A percentile compares a stretch with the other conserved stretches of the same genome.
These are phyloP conservation scores for Syncephalastrum monosporum DNA, from an alignment of 371 early-diverging fungal genomes.

Conservation along the genomic window DNA sequence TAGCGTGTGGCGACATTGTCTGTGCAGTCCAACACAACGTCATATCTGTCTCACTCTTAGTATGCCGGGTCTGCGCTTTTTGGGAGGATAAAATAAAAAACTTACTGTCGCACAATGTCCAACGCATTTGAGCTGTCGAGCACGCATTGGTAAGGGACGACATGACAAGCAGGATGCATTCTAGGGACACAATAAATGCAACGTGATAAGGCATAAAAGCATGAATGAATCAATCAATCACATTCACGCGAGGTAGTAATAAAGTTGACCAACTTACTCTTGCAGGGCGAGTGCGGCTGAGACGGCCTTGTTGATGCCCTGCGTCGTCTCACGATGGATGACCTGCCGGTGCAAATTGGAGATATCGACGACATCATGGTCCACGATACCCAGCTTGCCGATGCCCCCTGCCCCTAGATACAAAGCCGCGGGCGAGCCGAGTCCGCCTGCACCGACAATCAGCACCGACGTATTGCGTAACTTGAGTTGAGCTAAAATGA, in stretches of 20 bases:
- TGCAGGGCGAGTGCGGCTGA: slow-evolving; percentile 71
- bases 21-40: slow-evolving; percentile 94
- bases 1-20: slow-evolving; percentile 98
- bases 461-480: slow-evolving; percentile 79
- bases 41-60: slow-evolving; percentile 56
- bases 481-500: slow-evolving; percentile 72
- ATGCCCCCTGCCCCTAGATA: slow-evolving; percentile 96
- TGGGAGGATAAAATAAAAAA: neutral
- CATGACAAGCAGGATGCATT: slow-evolving; percentile 58
- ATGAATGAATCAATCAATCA: neutral
- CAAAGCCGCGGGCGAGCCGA: slow-evolving; percentile 90
- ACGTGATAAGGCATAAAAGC: neutral
- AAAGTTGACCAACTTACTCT: slow-evolving; percentile 37
- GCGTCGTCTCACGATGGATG: slow-evolving; percentile 79
- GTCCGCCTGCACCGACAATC: slow-evolving; percentile 97
- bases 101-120: slow-evolving; percentile 52
- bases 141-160: slow-evolving; percentile 53
- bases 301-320: slow-evolving; percentile 80
- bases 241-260: neutral
- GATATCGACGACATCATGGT: slow-evolving; percentile 93
- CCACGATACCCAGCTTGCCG: slow-evolving; percentile 91
- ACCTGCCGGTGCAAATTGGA: slow-evolving; percentile 98
- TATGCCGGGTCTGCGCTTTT: neutral
- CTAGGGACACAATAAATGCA: slow-evolving; percentile 15
- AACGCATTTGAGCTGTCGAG: slow-evolving; percentile 69